A percentile compares a stretch with the other conserved stretches of the same genome.
Evolutionary conservation across 305 asterid species (phyloP).

Genomic region (Plantago lanceolata): DNA sequence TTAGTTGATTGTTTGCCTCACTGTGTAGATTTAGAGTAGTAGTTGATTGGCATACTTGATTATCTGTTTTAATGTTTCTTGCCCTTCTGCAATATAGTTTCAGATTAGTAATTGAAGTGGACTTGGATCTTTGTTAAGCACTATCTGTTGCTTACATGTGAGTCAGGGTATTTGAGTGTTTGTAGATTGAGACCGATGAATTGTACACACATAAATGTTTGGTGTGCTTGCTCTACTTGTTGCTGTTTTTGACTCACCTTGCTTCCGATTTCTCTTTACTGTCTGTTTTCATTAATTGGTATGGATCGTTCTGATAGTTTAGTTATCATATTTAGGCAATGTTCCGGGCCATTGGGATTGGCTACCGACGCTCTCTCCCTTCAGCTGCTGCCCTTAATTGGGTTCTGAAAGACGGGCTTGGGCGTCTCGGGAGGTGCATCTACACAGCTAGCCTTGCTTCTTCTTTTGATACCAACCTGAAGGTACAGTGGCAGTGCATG

Average conservation of each 20-base stretch:
- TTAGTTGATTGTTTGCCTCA: no score
- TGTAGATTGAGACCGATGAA: background rate
- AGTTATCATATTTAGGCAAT: conserved; percentile 59
- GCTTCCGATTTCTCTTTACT: background rate
- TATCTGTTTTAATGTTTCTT: conserved; percentile 5
- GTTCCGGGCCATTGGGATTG: conserved; percentile 95
- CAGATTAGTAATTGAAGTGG: background rate
- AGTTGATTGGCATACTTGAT: no score
- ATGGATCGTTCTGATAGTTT: conserved; percentile 19
- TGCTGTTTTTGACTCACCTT: background rate
- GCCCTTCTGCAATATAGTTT: conserved; percentile 13
- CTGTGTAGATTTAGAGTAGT: no score
- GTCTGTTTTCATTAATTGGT: conserved; percentile 12
- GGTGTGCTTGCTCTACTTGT: background rate
- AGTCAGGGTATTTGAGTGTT: no score
- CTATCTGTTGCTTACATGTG: conserved; percentile 1
- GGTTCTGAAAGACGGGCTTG: conserved; percentile 96
- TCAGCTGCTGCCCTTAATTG: conserved; percentile 95
- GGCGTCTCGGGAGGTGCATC: conserved; percentile 83
- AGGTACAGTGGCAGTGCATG: conserved; percentile 38
- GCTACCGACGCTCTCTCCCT: conserved; percentile 73
- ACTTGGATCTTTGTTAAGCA: no score
- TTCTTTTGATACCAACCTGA: conserved; percentile 88
- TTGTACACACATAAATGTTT: background rate
- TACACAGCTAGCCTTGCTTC: conserved; percentile 93